phyloP scores from a whole-genome alignment of 257 asterid species.

The Apocynum venetum region DNA sequence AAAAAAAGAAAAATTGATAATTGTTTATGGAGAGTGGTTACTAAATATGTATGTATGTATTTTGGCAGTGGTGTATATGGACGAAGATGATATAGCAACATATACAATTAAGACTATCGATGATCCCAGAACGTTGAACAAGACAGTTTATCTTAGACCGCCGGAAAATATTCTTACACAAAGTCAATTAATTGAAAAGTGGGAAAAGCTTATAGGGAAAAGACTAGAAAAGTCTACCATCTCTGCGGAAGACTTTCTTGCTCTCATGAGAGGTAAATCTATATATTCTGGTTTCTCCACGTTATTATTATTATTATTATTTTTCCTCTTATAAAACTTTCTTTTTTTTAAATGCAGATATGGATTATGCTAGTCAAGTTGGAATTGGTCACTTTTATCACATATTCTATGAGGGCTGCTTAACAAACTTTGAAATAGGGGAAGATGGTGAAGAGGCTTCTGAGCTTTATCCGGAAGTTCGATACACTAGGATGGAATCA shows the following conservation, averaged over 20 bases:
- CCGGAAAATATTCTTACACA: conserved; percentile 58
- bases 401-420: conserved; percentile 72
- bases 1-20: too few species aligned
- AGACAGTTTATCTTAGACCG: conserved; percentile 69
- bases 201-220: conserved; percentile 64
- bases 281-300: too few species aligned
- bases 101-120: conserved; percentile 61
- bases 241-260: conserved; percentile 52
- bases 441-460: conserved; percentile 75
- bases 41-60: neutral
- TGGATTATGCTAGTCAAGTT: conserved; percentile 48
- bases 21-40: too few species aligned
- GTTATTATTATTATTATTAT: too few species aligned
- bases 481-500: conserved; percentile 53
- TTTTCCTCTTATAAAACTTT: too few species aligned
- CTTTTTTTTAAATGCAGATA: conserved; percentile 26
- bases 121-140: conserved; percentile 70
- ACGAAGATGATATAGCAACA: conserved; percentile 64
- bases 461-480: conserved; percentile 61
- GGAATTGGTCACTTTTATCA: conserved; percentile 81
- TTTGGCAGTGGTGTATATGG: conserved; percentile 46
- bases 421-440: conserved; percentile 66
- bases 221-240: conserved; percentile 44
- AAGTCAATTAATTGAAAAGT: conserved; percentile 45
- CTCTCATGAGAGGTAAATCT: conserved; percentile 46